Base-by-base conservation (phyloP, 768 basidiomycete genomes). In the Amanita exitialis region DNA sequence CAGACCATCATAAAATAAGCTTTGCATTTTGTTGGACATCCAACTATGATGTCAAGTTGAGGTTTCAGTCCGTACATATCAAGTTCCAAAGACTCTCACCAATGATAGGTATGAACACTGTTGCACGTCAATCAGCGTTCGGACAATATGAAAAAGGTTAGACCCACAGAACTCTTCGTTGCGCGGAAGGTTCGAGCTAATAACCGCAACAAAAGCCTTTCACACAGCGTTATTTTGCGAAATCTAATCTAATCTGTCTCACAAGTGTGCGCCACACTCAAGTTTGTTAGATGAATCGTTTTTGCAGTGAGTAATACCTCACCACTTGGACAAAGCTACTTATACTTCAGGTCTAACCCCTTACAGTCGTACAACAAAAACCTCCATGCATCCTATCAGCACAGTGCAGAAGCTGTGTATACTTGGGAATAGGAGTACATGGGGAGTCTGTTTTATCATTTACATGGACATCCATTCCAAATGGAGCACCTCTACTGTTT, bases 381-480 rank as follows among this genome's bases (percentile, higher is more conserved):
- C 13, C 32, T 32, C 32, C 32, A 32, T 32, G 13, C 32, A 32
- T 32, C 32, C 32, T 32, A 12, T 32, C 32, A 32, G 32, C 32
- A 71, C 0, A 73, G 67, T 32, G 66, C 51, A 15, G 59, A 57
- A 54, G 56, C 27, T 63, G 53, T 4, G 57, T 51, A 13, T 65
- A 58, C 6, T 59, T 62, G 2, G 71, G 65, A 3, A 75, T 68
- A 16, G 80, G 65, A 28, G 77, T 80, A 59, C 88, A 93, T 6
- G 60, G n/a, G n/a, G n/a, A n/a, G n/a, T n/a, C n/a, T n/a, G n/a
- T n/a, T n/a, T n/a, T n/a, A n/a, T n/a, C n/a, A n/a, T n/a, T n/a
- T 90, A 83, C 69, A 92, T 88, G 1, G 79, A 74, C 58, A 79
- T 65, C 34, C 69, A 63, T 55, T 77, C 78, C 7, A 77, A 64